Evolutionary conservation across 2,329 filamentous ascomycete species (phyloP).

Genomic region (Clonostachys rosea): DNA sequence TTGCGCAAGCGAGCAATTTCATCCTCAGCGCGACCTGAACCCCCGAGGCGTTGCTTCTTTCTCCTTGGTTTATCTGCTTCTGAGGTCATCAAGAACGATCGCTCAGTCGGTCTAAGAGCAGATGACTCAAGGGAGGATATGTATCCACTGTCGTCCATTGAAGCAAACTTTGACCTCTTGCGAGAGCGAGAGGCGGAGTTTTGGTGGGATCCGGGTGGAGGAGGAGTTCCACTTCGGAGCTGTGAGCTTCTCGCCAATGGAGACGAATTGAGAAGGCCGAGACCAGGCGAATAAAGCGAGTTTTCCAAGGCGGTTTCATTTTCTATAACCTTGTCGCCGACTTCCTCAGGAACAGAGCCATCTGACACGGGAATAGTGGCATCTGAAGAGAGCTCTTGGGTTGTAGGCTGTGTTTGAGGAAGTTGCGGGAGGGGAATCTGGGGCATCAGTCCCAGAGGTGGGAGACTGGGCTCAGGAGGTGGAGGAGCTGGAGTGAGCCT

Average conservation of each 20-base stretch:
- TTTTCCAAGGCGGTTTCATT: conserved; percentile 31
- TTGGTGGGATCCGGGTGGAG: conserved; percentile 57
- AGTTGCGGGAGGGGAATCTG: conserved; percentile 12
- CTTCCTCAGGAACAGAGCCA: conserved; percentile 48
- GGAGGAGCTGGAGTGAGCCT: conserved; percentile 27
- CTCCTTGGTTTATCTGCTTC: conserved; percentile 76
- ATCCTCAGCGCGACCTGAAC: conserved; percentile 63
- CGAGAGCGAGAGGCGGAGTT: conserved; percentile 63
- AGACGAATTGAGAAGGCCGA: conserved; percentile 84
- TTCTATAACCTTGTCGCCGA: conserved; percentile 34
- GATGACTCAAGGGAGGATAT: conserved; percentile 96
- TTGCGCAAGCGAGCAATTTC: conserved; percentile 91
- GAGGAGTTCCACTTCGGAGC: conserved; percentile 70
- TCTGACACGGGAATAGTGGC: conserved; percentile 73
- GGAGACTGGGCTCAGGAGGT: conserved; percentile 41
- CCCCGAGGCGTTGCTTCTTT: conserved; percentile 36
- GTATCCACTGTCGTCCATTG: conserved; percentile 91
- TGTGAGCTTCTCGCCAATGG: conserved; percentile 61
- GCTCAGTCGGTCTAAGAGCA: conserved; percentile 66
- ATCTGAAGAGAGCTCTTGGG: conserved; percentile 58
- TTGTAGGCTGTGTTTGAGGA: not conserved
- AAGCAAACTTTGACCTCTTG: conserved; percentile 63
- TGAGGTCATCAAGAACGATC: conserved; percentile 64
- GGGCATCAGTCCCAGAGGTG: conserved; percentile 39
- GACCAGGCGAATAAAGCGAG: conserved; percentile 67